Evolutionary conservation across 2,329 filamentous ascomycete genomes (phyloP).

Genomic region (Chalaropsis thielavioides): DNA sequence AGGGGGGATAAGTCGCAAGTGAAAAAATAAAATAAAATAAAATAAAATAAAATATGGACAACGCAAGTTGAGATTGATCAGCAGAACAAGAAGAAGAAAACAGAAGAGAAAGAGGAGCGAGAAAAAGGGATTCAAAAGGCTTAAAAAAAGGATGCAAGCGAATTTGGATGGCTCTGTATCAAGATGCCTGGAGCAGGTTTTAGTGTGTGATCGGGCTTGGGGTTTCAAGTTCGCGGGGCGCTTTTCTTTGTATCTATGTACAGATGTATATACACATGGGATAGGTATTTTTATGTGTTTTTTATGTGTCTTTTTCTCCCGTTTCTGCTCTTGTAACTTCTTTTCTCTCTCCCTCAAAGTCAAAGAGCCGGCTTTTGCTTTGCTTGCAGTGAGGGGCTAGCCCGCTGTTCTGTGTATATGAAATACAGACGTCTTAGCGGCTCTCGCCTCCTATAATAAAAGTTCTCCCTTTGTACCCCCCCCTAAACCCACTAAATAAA

Average conservation of each 20-base stretch:
- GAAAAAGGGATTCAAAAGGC: slow-evolving; percentile 4
- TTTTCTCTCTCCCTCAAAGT: background rate
- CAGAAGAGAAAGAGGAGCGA: background rate
- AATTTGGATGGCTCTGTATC: slow-evolving; percentile 10
- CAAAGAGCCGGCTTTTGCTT: background rate
- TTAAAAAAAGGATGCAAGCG: slow-evolving; percentile 8
- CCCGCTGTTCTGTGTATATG: background rate
- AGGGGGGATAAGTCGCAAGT: background rate
- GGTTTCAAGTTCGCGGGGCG: slow-evolving; percentile 11
- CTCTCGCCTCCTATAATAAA: no score
- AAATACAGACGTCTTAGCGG: no score
- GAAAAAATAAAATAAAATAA: background rate
- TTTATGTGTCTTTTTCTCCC: no score
- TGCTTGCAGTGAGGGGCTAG: background rate
- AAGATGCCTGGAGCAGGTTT: slow-evolving; percentile 9
- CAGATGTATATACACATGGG: no score
- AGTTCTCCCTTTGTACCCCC: background rate
- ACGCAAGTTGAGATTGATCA: background rate
- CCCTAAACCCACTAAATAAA: background rate
- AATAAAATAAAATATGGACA: background rate
- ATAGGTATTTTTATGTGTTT: no score
- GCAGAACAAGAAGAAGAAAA: background rate
- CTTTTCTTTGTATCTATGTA: background rate
- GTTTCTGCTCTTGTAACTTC: no score
- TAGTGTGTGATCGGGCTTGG: slow-evolving; percentile 8